Evolutionary conservation across 306 rosid genomes (phyloP), one percentile per base, ranked within the genome.

Genomic region (Vigna radiata): DNA sequence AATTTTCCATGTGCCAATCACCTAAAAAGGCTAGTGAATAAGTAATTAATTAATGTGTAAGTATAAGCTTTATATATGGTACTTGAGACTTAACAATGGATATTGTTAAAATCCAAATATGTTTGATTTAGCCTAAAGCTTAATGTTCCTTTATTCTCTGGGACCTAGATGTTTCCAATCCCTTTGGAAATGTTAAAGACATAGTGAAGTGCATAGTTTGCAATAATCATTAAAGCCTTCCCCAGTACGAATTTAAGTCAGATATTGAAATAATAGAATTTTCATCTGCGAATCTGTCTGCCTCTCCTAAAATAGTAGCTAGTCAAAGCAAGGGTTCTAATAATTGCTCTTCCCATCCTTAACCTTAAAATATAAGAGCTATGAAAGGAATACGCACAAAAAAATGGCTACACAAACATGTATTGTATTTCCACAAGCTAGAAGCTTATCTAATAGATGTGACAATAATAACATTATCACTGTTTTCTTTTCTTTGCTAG

Each of bases 81-180:
- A 59, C 63, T 60, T 44, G 52, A 61, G 77, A 80, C 68, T 70
- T 67, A 85, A 74, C 79, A 39, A 53, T 39, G 86, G 50, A 74
- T 44, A 74, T 48, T 68, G 62, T 70, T 66, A 52, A 25, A 46
- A 75, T 52, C 68, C 78, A 83, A 88, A 63, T 83, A 77, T 46
- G 17, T 55, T 67, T 43, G 52, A 68, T 76, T 46, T 73, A 12
- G 36, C 60, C 16, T 50, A 63, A 86, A 79, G 83, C 74, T 53
- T 68, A 46, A 76, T 68, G 58, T 41, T 33, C 77, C 86, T 88
- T 86, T 88, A 82, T 83, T 90, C 91, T 82, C 64, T 87, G 89
- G 96, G 93, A 59, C 90, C 92, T 64, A 79, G 69, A 87, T 88
- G 93, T 87, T 77, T 90, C 89, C 89, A 67, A 79, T 76, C 90